These are phyloP conservation scores for Helicostylum pulchrum DNA, from an alignment of 192 early-diverging fungal genomes.

Conservation along the genomic window DNA sequence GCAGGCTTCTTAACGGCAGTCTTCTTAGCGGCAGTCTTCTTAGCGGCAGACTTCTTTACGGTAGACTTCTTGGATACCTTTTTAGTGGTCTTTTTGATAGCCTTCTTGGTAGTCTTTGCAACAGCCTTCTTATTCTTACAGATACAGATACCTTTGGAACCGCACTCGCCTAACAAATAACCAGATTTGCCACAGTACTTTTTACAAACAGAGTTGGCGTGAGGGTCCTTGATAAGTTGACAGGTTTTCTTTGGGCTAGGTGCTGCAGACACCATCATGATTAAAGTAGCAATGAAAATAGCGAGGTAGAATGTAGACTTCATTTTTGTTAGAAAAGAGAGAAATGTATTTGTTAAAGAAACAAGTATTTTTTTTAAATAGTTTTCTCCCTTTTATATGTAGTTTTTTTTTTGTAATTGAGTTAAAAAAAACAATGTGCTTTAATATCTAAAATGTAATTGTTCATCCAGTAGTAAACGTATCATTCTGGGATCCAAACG, in stretches of 20 bases:
- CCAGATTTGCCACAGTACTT: constrained; percentile 9
- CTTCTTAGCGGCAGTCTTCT: too few relatives aligned
- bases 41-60: too few relatives aligned
- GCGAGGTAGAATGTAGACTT: constrained; percentile 7
- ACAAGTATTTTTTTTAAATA: not conserved
- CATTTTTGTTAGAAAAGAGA: not conserved
- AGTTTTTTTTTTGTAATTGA: not conserved
- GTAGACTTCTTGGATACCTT: too few relatives aligned
- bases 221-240: constrained; percentile 1
- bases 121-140: not conserved
- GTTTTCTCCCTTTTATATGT: not conserved
- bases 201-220: constrained; percentile 17
- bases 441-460: too few relatives aligned
- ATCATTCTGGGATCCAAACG: too few relatives aligned
- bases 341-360: not conserved
- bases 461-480: too few relatives aligned
- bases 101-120: not conserved
- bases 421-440: too few relatives aligned
- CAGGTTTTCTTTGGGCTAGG: constrained; percentile 9
- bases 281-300: not conserved
- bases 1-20: too few relatives aligned
- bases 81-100: not conserved
- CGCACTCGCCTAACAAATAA: constrained; percentile 17
- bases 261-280: constrained; percentile 5
- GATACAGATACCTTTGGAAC: constrained; percentile 8